Evolutionary conservation across 169 alveolate species (phyloP), one percentile per base, ranked within the genome.

Genomic region (Amoebophrya sp.): DNA sequence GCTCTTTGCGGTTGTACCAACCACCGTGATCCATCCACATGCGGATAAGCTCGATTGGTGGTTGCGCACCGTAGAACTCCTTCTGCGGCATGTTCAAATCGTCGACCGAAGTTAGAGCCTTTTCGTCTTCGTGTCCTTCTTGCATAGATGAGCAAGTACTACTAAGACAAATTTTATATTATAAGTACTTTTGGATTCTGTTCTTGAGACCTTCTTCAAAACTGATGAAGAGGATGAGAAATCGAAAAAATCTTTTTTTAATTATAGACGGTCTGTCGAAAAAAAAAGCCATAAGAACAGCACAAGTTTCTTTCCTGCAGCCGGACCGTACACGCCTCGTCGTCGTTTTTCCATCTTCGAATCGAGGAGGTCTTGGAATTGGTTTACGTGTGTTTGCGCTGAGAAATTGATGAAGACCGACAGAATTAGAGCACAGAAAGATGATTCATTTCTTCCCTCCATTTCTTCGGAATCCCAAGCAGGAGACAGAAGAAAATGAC

Each of bases 11-110:
- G 76, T 89, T 89, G 41, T 89, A 89, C 99, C 99, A 98, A 29
- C 98, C 98, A 65, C 95, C 95, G 95, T 97, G 97, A 94, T 98
- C 99, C 93, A 96, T 93, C 98, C 98, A 98, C 95, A 96, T 96
- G 93, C 99, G 95, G 40, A 98, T 91, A n/a, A 98, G 96, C 95
- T 98, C 99, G 23, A 98, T 95, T 23, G 99, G 99, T 36, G 99
- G 99, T 93, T 98, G 97, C 2, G 99, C 99, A 65, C 98, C 99
- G 92, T 96, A 98, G 89, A 93, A 96, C 92, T 92, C 93, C 93
- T 98, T 97, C 95, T 98, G 95, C 90, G 99, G 98, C 99, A 98
- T 98, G 94, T 98, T 98, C 92, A 98, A 94, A 95, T 98, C 99
- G 94, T 98, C 99, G 40, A 98, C 97, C 94, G 97, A 97, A 78